phyloP scores from a whole-genome alignment of 371 early-diverging fungal genomes.

The Gilbertella persicaria region DNA sequence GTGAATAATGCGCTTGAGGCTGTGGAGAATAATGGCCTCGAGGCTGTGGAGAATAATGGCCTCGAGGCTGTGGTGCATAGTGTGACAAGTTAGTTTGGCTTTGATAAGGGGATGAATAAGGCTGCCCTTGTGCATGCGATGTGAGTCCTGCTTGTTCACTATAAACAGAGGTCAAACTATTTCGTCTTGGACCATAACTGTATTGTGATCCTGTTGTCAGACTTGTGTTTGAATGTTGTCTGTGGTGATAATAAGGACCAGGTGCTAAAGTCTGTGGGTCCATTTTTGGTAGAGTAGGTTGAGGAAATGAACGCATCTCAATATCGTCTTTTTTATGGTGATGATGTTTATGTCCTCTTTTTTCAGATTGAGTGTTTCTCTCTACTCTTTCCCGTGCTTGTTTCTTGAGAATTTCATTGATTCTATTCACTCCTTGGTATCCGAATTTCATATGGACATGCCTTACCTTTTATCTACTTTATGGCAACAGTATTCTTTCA shows the following conservation, averaged over 20 bases:
- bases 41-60: background rate
- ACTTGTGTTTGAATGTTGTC: background rate
- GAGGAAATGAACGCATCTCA: slow-evolving; percentile 24
- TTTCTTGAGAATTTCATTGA: slow-evolving; percentile 31
- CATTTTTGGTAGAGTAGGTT: slow-evolving; percentile 25
- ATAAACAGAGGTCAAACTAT: slow-evolving; percentile 24
- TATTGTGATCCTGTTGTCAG: too few species aligned
- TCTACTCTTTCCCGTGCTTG: slow-evolving; percentile 32
- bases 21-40: background rate
- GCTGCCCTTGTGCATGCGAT: slow-evolving; percentile 24
- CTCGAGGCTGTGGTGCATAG: slow-evolving; percentile 9
- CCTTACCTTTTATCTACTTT: slow-evolving; percentile 84
- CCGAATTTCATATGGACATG: too few species aligned
- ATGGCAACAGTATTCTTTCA: slow-evolving; percentile 92
- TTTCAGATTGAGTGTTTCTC: slow-evolving; percentile 8
- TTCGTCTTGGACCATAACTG: slow-evolving; percentile 18
- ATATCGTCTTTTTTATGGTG: slow-evolving; percentile 17
- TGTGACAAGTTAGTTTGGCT: slow-evolving; percentile 5
- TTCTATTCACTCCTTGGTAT: slow-evolving; percentile 49
- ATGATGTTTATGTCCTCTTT: slow-evolving; percentile 5
- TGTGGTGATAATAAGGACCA: background rate
- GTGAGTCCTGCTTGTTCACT: slow-evolving; percentile 31
- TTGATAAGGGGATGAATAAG: slow-evolving; percentile 16
- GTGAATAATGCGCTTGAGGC: background rate
- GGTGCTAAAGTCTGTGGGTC: background rate